Evolutionary conservation across 345 rosid species (phyloP).

Genomic region (Melastoma malabathricum): DNA sequence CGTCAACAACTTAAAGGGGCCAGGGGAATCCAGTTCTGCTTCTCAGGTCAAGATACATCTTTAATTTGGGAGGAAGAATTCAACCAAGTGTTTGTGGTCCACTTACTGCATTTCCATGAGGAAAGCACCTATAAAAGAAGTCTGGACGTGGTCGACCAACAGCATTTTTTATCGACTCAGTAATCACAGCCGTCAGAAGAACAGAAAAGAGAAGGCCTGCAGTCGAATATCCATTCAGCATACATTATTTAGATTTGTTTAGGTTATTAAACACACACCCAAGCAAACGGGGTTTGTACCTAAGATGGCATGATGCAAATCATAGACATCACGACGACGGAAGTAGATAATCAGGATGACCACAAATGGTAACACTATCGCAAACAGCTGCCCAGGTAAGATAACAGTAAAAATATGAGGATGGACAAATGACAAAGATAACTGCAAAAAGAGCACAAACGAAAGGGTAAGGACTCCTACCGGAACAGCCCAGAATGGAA

Average conservation of each 20-base stretch:
- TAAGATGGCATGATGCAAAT: conserved; percentile 46
- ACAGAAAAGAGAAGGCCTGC: conserved; percentile 36
- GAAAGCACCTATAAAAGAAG: conserved; percentile 56
- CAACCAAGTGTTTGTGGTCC: too few relatives aligned
- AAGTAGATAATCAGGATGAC: conserved; percentile 26
- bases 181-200: conserved; percentile 42
- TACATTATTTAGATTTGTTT: too few relatives aligned
- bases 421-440: neutral
- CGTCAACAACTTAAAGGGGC: too few relatives aligned
- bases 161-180: conserved; percentile 49
- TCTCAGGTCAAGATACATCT: too few relatives aligned
- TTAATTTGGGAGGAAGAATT: too few relatives aligned
- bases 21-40: too few relatives aligned
- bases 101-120: conserved; percentile 36
- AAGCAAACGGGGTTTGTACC: conserved; percentile 15
- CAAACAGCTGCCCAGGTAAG: conserved; percentile 17
- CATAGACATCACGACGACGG: conserved; percentile 37
- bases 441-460: neutral
- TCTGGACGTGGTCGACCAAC: conserved; percentile 60
- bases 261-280: too few relatives aligned
- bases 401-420: neutral
- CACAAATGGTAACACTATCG: conserved; percentile 26
- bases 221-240: neutral
- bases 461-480: conserved; percentile 9
- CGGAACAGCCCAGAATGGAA: conserved; percentile 59